Evolutionary conservation across 2,329 filamentous ascomycete species (phyloP).

Genomic region (Ceratocystis variospora): DNA sequence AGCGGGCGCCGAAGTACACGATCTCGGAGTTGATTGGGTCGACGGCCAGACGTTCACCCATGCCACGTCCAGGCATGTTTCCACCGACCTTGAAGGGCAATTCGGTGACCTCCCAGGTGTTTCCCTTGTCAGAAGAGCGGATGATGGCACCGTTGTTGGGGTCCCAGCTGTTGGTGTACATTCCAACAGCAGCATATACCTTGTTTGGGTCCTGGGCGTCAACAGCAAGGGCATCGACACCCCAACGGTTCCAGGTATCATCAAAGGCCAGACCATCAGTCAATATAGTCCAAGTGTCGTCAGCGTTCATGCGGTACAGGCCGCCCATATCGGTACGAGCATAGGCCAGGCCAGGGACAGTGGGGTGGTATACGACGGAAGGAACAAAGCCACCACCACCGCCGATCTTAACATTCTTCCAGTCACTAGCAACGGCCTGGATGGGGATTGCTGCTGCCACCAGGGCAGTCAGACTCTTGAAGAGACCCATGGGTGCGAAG

Average conservation of each 20-base stretch:
- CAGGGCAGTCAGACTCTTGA: slow-evolving; percentile 11
- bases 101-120: slow-evolving; percentile 36
- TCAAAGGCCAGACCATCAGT: slow-evolving; percentile 34
- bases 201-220: slow-evolving; percentile 39
- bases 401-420: slow-evolving; percentile 39
- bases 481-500: slow-evolving; percentile 1
- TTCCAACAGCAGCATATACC: slow-evolving; percentile 41
- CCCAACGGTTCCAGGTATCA: slow-evolving; percentile 40
- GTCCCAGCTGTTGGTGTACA: slow-evolving; percentile 49
- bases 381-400: slow-evolving; percentile 45
- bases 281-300: slow-evolving; percentile 43
- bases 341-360: slow-evolving; percentile 37
- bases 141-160: slow-evolving; percentile 42
- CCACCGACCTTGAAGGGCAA: slow-evolving; percentile 47
- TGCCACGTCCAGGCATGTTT: slow-evolving; percentile 48
- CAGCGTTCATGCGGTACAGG: slow-evolving; percentile 39
- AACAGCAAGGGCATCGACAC: slow-evolving; percentile 42
- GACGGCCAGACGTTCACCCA: slow-evolving; percentile 44
- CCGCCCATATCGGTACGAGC: slow-evolving; percentile 45
- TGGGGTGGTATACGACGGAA: slow-evolving; percentile 44
- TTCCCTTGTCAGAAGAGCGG: slow-evolving; percentile 39
- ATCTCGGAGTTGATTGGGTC: slow-evolving; percentile 44
- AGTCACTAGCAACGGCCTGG: slow-evolving; percentile 27
- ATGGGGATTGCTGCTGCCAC: slow-evolving; percentile 22
- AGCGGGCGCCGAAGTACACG: slow-evolving; percentile 44